A percentile compares a stretch with the other conserved stretches of the same genome.
Evolutionary conservation across 2,329 filamentous ascomycete species (phyloP).

Genomic region (Beauveria varroae): DNA sequence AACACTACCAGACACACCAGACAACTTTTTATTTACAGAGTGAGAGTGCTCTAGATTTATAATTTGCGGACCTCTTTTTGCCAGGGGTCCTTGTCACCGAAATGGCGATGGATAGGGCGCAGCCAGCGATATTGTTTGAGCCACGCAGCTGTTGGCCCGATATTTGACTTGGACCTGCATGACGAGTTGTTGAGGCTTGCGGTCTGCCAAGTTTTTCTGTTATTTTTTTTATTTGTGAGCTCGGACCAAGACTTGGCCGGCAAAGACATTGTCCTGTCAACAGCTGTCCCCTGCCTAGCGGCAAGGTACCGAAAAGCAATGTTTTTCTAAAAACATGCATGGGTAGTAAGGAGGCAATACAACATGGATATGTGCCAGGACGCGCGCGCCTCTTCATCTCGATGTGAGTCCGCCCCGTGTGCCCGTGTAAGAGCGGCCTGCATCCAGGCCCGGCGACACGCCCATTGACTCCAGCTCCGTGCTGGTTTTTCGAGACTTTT

Average conservation of each 20-base stretch:
- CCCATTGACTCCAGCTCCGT: not conserved
- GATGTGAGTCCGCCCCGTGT: not conserved
- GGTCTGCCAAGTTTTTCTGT: no score
- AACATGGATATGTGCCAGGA: no score
- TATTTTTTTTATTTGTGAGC: no score
- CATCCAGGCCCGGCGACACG: not conserved
- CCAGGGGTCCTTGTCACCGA: not conserved
- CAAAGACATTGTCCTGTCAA: no score
- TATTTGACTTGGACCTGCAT: not conserved
- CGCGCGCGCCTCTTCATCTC: not conserved
- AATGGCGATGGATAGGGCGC: not conserved
- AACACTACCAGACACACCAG: no score
- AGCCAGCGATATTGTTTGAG: not conserved
- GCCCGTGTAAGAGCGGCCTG: not conserved
- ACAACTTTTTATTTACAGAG: no score
- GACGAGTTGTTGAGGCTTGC: not conserved
- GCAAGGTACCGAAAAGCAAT: no score
- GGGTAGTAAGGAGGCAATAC: not conserved
- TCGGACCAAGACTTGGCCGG: no score
- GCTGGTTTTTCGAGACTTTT: not conserved
- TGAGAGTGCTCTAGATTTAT: no score
- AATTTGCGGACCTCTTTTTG: not conserved
- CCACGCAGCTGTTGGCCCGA: not conserved
- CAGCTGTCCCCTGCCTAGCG: no score
- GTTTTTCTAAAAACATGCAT: not conserved